Conservation (phyloP, 192 early-diverging fungal species). For the Umbelopsis ramanniana region DNA sequence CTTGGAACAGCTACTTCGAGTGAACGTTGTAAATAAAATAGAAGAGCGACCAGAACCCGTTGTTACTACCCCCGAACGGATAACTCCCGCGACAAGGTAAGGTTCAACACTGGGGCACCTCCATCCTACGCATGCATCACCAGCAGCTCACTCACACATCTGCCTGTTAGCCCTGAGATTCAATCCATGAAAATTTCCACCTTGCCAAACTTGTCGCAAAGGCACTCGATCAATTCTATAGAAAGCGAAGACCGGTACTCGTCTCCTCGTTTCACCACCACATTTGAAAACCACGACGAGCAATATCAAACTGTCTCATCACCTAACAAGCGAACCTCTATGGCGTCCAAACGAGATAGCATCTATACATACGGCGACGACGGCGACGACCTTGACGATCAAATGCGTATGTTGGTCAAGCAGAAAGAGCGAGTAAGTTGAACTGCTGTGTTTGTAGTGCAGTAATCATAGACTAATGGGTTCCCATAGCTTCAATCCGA, state of each 20-base stretch:
- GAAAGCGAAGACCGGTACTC: neutral
- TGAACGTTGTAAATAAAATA: slow-evolving; percentile 26
- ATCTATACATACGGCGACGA: neutral
- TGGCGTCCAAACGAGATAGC: slow-evolving; percentile 2
- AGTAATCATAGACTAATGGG: no score
- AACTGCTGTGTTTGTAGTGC: neutral
- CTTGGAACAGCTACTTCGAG: slow-evolving; percentile 36
- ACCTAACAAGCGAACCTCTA: neutral
- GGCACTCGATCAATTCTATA: neutral
- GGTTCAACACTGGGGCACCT: neutral
- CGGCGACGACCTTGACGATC: slow-evolving; percentile 40
- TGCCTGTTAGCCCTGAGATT: neutral
- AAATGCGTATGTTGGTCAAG: slow-evolving; percentile 47
- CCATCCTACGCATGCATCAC: neutral
- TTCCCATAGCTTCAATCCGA: slow-evolving; percentile 48
- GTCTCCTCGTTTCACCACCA: neutral
- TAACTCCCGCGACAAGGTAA: slow-evolving; percentile 23
- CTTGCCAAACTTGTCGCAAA: neutral
- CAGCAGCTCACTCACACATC: neutral
- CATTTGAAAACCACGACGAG: neutral
- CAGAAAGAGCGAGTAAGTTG: slow-evolving; percentile 45
- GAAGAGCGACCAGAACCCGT: neutral
- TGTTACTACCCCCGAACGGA: slow-evolving; percentile 22
- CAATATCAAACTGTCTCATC: neutral
- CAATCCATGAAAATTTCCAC: neutral